Evolutionary conservation across 1,284 basidiomycete species (phyloP).

Genomic region (Fistulinella staudtii): DNA sequence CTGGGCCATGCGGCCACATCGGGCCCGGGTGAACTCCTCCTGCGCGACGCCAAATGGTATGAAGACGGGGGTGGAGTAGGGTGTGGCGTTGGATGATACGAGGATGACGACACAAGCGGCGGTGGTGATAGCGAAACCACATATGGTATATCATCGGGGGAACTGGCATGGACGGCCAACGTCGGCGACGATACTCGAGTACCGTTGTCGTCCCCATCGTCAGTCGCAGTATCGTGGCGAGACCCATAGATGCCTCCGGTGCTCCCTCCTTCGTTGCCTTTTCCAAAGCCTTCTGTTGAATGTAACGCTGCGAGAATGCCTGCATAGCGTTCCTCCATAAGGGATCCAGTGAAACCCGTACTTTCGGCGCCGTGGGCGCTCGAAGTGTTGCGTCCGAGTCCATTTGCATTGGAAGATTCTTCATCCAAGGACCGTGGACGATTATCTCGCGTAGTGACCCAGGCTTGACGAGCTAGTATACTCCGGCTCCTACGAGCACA

Average conservation of each 20-base stretch:
- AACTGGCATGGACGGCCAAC: slow-evolving; percentile 15
- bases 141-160: slow-evolving; percentile 16
- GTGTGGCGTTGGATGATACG: slow-evolving; percentile 9
- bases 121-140: slow-evolving; percentile 25
- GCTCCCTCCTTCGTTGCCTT: slow-evolving; percentile 20
- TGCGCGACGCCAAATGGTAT: slow-evolving; percentile 15
- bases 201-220: slow-evolving; percentile 8
- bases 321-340: slow-evolving; percentile 29
- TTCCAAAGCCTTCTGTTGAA: slow-evolving; percentile 11
- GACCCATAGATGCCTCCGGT: slow-evolving; percentile 31
- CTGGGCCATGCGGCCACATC: slow-evolving; percentile 25
- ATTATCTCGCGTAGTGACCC: slow-evolving; percentile 6
- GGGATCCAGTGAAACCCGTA: background rate
- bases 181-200: slow-evolving; percentile 25
- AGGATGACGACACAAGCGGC: slow-evolving; percentile 7
- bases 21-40: slow-evolving; percentile 28
- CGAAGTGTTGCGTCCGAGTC: slow-evolving; percentile 4
- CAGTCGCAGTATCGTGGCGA: slow-evolving; percentile 10
- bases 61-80: slow-evolving; percentile 29
- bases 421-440: slow-evolving; percentile 20
- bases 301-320: slow-evolving; percentile 26
- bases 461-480: slow-evolving; percentile 17
- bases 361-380: background rate
- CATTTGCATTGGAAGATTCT: slow-evolving; percentile 19
- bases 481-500: slow-evolving; percentile 31